Conservation (phyloP, 1,284 basidiomycete species). For the Trametes pubescens region DNA sequence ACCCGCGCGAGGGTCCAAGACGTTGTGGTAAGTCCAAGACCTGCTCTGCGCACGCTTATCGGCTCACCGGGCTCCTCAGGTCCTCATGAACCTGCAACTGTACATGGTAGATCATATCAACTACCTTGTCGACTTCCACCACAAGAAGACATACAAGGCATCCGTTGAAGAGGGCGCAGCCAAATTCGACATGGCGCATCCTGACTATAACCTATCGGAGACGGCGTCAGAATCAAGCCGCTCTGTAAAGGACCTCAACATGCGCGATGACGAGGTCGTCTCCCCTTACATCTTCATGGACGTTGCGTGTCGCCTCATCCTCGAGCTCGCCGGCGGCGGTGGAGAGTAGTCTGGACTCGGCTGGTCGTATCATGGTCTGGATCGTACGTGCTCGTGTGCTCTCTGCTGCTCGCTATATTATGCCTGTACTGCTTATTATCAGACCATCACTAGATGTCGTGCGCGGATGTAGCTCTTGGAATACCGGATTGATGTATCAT, state of each 20-base stretch:
- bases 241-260: constrained; percentile 57
- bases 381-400: constrained; percentile 33
- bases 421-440: constrained; percentile 36
- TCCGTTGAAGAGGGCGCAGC: constrained; percentile 67
- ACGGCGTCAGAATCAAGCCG: constrained; percentile 56
- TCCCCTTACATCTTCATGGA: constrained; percentile 98
- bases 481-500: constrained; percentile 28
- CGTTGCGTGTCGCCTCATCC: constrained; percentile 85
- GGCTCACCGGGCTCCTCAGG: constrained; percentile 50
- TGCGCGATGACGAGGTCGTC: constrained; percentile 79
- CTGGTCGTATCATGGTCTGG: constrained; percentile 16
- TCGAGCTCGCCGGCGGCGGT: constrained; percentile 83
- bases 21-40: constrained; percentile 75
- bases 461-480: constrained; percentile 35
- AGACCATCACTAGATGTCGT: constrained; percentile 24
- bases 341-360: constrained; percentile 34
- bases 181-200: constrained; percentile 71
- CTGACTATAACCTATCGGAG: constrained; percentile 58
- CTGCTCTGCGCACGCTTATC: constrained; percentile 2
- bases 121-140: constrained; percentile 98
- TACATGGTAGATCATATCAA: constrained; percentile 97
- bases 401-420: constrained; percentile 32
- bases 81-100: constrained; percentile 96
- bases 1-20: constrained; percentile 90
- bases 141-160: constrained; percentile 90